These are phyloP conservation scores for Acanthamoeba castellanii DNA, from an alignment of 208 protist species.

Conservation along the genomic window DNA sequence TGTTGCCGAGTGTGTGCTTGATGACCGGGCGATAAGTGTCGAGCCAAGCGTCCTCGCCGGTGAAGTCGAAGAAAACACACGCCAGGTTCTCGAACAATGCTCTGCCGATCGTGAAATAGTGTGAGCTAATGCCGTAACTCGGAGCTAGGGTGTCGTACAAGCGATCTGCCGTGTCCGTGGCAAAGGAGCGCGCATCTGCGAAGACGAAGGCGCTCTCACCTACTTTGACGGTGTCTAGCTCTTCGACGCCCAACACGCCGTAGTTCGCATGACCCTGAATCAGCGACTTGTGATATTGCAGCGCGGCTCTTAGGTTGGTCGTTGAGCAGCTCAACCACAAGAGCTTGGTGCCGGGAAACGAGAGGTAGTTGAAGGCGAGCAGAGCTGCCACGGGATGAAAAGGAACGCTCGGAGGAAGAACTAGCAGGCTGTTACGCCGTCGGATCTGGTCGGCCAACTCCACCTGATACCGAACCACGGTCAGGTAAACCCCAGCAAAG, in stretches of 20 bases:
- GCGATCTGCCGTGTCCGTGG: background rate
- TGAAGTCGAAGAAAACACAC: conserved; percentile 20
- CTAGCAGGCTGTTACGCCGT: background rate
- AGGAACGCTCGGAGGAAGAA: conserved; percentile 14
- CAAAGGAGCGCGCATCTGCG: conserved; percentile 1
- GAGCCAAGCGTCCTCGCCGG: background rate
- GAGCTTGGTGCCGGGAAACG: conserved; percentile 27
- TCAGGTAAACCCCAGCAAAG: background rate
- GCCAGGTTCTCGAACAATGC: background rate
- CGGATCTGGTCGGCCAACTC: conserved; percentile 28
- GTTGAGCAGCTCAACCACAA: conserved; percentile 26
- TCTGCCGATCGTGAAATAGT: background rate
- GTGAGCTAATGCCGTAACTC: background rate
- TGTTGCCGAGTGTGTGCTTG: background rate
- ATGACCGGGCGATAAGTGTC: background rate
- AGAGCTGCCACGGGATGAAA: background rate
- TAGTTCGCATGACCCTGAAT: background rate
- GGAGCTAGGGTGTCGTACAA: background rate
- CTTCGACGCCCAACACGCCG: background rate
- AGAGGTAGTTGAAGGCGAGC: conserved; percentile 57
- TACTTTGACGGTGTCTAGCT: background rate
- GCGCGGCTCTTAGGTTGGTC: background rate
- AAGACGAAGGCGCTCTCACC: background rate
- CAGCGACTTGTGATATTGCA: conserved; percentile 15
- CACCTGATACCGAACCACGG: background rate